Conservation (phyloP, 352 stramenopile species). For the Halophytophthora batemanensis region DNA sequence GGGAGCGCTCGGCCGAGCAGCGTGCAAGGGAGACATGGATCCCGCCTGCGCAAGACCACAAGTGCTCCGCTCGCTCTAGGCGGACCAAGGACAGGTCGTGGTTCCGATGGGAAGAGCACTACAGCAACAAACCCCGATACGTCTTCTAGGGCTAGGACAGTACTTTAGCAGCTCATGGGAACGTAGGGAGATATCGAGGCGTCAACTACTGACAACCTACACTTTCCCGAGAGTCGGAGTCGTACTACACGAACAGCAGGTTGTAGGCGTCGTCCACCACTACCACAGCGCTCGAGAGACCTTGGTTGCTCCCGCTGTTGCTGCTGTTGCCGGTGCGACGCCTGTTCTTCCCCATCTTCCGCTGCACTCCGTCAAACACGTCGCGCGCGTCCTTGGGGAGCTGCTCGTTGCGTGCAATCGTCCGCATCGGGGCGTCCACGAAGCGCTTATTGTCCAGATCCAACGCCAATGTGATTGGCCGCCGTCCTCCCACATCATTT, state of each 20-base stretch:
- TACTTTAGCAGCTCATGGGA: too few species aligned
- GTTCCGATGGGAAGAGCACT: too few species aligned
- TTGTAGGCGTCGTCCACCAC: constrained; percentile 50
- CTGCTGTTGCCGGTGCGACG: constrained; percentile 8
- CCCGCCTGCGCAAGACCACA: too few species aligned
- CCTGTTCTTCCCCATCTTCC: constrained; percentile 38
- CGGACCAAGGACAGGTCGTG: too few species aligned
- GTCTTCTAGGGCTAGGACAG: too few species aligned
- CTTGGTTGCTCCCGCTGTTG: constrained; percentile 6
- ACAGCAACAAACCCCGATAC: too few species aligned
- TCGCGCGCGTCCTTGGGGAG: constrained; percentile 53
- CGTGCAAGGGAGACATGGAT: too few species aligned
- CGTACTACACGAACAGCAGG: constrained; percentile 41
- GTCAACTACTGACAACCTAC: constrained; percentile 5
- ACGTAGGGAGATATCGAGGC: neutral
- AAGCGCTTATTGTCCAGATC: constrained; percentile 50
- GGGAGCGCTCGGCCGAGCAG: too few species aligned
- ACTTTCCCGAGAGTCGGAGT: neutral
- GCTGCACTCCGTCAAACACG: constrained; percentile 42
- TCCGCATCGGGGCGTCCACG: constrained; percentile 15
- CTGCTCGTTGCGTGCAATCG: constrained; percentile 49
- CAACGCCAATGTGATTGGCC: constrained; percentile 40
- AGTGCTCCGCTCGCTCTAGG: too few species aligned
- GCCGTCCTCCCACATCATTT: constrained; percentile 1
- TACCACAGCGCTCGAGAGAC: constrained; percentile 14